These are phyloP conservation scores for Tripidium arundinaceum DNA, from an alignment of 202 grass and related monocot genomes.

Conservation along the genomic window DNA sequence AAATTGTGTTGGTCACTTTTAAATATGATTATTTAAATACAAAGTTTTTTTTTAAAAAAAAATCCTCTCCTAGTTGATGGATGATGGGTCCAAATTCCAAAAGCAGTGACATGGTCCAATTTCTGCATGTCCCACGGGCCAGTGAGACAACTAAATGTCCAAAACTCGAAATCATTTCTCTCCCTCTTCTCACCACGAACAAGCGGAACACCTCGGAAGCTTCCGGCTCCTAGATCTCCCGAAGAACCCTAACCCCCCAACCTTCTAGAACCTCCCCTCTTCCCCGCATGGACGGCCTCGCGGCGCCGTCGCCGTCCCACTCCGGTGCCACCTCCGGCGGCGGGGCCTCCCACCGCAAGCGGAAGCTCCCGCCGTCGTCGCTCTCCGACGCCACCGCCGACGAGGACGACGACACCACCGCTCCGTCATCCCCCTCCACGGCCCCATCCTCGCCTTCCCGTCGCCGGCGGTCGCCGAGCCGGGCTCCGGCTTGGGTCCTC, in stretches of 20 bases:
- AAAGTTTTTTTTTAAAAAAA: too few relatives aligned
- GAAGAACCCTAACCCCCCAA: conserved; percentile 29
- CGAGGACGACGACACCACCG: conserved; percentile 60
- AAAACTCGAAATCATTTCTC: background rate
- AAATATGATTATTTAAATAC: too few relatives aligned
- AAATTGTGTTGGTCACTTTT: too few relatives aligned
- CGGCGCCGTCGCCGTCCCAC: conserved; percentile 53
- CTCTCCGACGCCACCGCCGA: conserved; percentile 50
- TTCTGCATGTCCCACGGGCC: background rate
- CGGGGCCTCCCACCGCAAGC: conserved; percentile 49
- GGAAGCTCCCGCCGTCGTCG: conserved; percentile 64
- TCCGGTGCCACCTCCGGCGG: conserved; percentile 54
- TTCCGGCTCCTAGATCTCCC: conserved; percentile 33
- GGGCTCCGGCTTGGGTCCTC: conserved; percentile 38
- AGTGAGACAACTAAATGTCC: background rate
- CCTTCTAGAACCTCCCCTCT: conserved; percentile 24
- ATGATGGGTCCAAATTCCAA: background rate
- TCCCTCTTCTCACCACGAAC: background rate
- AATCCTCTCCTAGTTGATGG: too few relatives aligned
- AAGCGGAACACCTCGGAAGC: background rate
- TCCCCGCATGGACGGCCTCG: conserved; percentile 44
- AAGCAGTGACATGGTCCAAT: background rate
- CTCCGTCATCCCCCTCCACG: conserved; percentile 43
- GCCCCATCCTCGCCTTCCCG: conserved; percentile 45
- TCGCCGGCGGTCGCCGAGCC: conserved; percentile 41